Conservation (phyloP, 2,329 filamentous ascomycete genomes). For the Claviceps fusiformis region DNA sequence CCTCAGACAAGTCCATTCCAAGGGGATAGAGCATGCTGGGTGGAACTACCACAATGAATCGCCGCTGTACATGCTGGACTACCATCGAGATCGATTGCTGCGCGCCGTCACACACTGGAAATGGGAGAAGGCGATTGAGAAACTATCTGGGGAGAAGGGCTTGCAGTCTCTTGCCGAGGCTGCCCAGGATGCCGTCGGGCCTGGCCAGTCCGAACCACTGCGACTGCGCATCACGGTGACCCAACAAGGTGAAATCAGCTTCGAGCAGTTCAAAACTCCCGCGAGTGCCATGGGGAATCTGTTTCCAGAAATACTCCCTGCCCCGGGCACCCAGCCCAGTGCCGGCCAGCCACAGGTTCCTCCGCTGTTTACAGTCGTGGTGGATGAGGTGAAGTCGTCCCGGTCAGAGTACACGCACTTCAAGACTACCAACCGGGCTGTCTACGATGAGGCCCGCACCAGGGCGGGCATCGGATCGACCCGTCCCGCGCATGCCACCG, state of each 20-base stretch:
- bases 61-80: slow-evolving; percentile 65
- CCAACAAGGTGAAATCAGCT: slow-evolving; percentile 30
- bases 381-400: slow-evolving; percentile 28
- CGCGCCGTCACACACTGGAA: slow-evolving; percentile 43
- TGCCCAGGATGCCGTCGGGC: slow-evolving; percentile 23
- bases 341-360: slow-evolving; percentile 14
- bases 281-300: slow-evolving; percentile 35
- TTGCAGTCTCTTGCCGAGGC: slow-evolving; percentile 24
- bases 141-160: slow-evolving; percentile 31
- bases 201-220: slow-evolving; percentile 21
- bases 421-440: slow-evolving; percentile 65
- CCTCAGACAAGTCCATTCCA: slow-evolving; percentile 32
- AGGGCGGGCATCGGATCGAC: slow-evolving; percentile 46
- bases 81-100: slow-evolving; percentile 68
- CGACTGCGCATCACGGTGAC: slow-evolving; percentile 43
- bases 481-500: slow-evolving; percentile 35
- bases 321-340: slow-evolving; percentile 19
- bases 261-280: slow-evolving; percentile 25
- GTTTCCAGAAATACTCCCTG: slow-evolving; percentile 42
- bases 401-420: slow-evolving; percentile 60
- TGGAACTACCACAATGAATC: slow-evolving; percentile 42
- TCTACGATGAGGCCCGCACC: slow-evolving; percentile 58
- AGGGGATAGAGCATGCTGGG: slow-evolving; percentile 26
- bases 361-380: slow-evolving; percentile 26
- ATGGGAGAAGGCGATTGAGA: slow-evolving; percentile 33